Percentiles rank a stretch among this genome's conserved stretches.
Evolutionary conservation across 2,329 filamentous ascomycete genomes (phyloP).

Genomic region (Cryphonectria japonica): DNA sequence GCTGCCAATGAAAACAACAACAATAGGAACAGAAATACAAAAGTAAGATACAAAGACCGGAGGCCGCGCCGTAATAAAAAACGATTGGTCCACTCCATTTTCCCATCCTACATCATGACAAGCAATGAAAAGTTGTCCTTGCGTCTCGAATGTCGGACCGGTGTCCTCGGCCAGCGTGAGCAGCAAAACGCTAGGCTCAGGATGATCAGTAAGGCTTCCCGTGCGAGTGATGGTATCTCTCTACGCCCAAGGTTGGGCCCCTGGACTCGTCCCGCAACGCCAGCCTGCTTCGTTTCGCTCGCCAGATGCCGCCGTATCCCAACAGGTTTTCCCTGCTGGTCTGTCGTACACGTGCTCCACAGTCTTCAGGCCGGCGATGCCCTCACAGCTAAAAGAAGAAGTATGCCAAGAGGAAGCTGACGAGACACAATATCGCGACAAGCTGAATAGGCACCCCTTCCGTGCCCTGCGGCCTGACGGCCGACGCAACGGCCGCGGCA

Average conservation of each 20-base stretch:
- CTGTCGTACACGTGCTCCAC: not conserved
- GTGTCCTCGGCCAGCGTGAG: not conserved
- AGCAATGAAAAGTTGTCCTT: not conserved
- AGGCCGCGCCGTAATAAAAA: not conserved
- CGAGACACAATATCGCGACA: constrained; percentile 79
- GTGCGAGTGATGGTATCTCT: not conserved
- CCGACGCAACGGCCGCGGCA: constrained; percentile 51
- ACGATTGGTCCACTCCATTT: not conserved
- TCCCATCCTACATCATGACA: not conserved
- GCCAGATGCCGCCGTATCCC: not conserved
- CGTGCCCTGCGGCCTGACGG: constrained; percentile 55
- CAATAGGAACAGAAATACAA: not conserved
- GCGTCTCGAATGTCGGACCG: not conserved
- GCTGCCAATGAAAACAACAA: not conserved
- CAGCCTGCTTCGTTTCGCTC: not conserved
- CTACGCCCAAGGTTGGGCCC: not conserved
- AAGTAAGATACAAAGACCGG: not conserved
- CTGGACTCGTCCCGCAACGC: not conserved
- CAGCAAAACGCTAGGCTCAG: not conserved
- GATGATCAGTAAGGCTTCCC: not conserved
- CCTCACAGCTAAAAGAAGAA: constrained; percentile 76
- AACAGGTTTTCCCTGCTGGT: not conserved
- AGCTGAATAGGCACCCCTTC: constrained; percentile 88
- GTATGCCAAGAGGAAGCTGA: constrained; percentile 93
- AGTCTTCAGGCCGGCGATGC: not conserved